Conservation (phyloP, 768 basidiomycete genomes). For the Aureoboletus auriporus region DNA sequence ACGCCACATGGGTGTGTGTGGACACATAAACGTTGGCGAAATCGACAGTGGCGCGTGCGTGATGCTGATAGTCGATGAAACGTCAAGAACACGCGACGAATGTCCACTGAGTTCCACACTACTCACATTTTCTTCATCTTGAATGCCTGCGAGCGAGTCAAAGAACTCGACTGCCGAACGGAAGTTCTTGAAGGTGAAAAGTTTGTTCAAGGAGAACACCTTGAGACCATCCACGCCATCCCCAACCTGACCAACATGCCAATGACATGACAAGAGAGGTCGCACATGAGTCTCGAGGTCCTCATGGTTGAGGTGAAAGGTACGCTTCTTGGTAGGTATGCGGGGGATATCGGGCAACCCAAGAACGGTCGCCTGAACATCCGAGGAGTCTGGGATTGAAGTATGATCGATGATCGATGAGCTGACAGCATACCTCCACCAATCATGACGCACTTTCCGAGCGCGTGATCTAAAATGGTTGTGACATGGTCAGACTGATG, state of each 20-base stretch:
- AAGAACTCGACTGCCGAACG: conserved; percentile 26
- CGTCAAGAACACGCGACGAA: neutral
- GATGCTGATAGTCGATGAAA: conserved; percentile 18
- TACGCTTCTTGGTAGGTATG: conserved; percentile 29
- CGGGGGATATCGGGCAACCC: conserved; percentile 24
- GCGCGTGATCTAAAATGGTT: conserved; percentile 12
- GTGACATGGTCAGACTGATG: neutral
- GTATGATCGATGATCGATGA: neutral
- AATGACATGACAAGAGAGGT: conserved; percentile 34
- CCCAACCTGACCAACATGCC: conserved; percentile 21
- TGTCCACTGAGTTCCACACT: neutral
- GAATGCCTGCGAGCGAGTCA: conserved; percentile 21
- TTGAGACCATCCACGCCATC: conserved; percentile 6
- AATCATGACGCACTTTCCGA: conserved; percentile 17
- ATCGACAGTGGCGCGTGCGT: conserved; percentile 28
- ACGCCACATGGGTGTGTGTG: conserved; percentile 27
- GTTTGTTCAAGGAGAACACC: conserved; percentile 25
- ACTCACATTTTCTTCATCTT: conserved; percentile 31
- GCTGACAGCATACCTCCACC: neutral
- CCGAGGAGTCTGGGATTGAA: conserved; percentile 13
- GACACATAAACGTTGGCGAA: conserved; percentile 20
- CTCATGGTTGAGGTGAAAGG: conserved; percentile 30
- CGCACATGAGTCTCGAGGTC: conserved; percentile 33
- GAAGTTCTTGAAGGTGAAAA: conserved; percentile 24
- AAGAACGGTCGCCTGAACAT: conserved; percentile 9